Evolutionary conservation across 495 filamentous ascomycete species (phyloP).

Genomic region (Monascus purpureus): DNA sequence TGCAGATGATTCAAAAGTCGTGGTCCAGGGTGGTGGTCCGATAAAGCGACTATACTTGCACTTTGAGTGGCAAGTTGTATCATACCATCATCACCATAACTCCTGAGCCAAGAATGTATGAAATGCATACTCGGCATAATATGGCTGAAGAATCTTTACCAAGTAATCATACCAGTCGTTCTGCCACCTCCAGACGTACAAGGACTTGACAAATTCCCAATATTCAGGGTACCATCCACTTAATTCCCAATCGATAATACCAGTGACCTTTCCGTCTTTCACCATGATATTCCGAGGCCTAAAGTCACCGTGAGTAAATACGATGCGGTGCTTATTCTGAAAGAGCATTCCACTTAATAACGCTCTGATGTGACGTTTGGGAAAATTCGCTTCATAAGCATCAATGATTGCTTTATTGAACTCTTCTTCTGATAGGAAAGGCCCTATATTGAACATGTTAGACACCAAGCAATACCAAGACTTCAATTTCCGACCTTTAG

Average conservation of each 20-base stretch:
- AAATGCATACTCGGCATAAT: slow-evolving; percentile 8
- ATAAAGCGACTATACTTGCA: no score
- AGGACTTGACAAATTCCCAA: slow-evolving; percentile 27
- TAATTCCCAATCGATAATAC: slow-evolving; percentile 37
- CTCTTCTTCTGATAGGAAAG: slow-evolving; percentile 7
- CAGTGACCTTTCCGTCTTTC: slow-evolving; percentile 21
- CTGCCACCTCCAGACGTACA: slow-evolving; percentile 10
- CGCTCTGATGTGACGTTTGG: slow-evolving; percentile 5
- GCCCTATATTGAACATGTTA: slow-evolving; percentile 6
- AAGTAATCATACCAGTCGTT: slow-evolving; percentile 12
- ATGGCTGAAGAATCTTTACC: slow-evolving; percentile 9
- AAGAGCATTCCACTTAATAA: slow-evolving; percentile 8
- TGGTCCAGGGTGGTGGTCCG: no score
- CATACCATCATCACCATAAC: slow-evolving; percentile 8
- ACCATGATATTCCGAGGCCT: slow-evolving; percentile 30
- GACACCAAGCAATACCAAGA: no score
- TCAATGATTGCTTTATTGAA: slow-evolving; percentile 8
- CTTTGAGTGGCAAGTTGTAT: no score
- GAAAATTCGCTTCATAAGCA: slow-evolving; percentile 5
- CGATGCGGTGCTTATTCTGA: slow-evolving; percentile 7
- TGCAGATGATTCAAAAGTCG: no score
- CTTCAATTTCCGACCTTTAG: slow-evolving; percentile 3
- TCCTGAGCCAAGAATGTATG: slow-evolving; percentile 8
- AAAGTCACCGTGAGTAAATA: slow-evolving; percentile 33
- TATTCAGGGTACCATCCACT: slow-evolving; percentile 34